Conservation (phyloP, 2,329 filamentous ascomycete species). For the Fusarium camptoceras region DNA sequence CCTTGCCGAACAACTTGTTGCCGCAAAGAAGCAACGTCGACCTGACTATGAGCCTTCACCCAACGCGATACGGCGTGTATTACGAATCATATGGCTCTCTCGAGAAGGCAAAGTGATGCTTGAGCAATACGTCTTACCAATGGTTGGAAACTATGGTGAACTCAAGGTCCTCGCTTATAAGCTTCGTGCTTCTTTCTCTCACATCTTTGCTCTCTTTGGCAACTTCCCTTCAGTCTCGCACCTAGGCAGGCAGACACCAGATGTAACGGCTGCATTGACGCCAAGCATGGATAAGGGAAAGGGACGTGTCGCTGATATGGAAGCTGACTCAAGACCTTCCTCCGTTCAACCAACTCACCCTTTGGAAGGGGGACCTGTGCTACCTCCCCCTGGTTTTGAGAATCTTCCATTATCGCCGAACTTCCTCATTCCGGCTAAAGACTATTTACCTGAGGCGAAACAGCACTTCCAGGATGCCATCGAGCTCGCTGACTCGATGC, state of each 20-base stretch:
- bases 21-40: slow-evolving; percentile 83
- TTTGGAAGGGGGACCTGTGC: slow-evolving; percentile 70
- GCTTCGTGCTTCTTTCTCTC: slow-evolving; percentile 91
- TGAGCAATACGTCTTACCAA: slow-evolving; percentile 87
- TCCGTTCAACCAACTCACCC: slow-evolving; percentile 62
- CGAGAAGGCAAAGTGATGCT: slow-evolving; percentile 90
- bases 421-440: slow-evolving; percentile 80
- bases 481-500: slow-evolving; percentile 76
- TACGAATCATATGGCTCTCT: slow-evolving; percentile 94
- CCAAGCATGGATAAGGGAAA: slow-evolving; percentile 61
- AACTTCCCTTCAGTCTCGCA: slow-evolving; percentile 83
- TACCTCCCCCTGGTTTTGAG: slow-evolving; percentile 67
- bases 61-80: slow-evolving; percentile 82
- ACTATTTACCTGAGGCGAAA: slow-evolving; percentile 87
- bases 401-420: slow-evolving; percentile 64
- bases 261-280: slow-evolving; percentile 54
- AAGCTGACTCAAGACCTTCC: slow-evolving; percentile 56
- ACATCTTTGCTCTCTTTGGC: slow-evolving; percentile 96
- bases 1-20: slow-evolving; percentile 84
- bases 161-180: slow-evolving; percentile 92
- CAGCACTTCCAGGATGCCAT: slow-evolving; percentile 84
- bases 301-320: slow-evolving; percentile 58
- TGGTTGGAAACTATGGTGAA: slow-evolving; percentile 81
- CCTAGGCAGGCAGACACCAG: slow-evolving; percentile 65
- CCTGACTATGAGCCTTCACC: slow-evolving; percentile 84